Conservation (phyloP, 257 asterid genomes). For the Lantana camara region DNA sequence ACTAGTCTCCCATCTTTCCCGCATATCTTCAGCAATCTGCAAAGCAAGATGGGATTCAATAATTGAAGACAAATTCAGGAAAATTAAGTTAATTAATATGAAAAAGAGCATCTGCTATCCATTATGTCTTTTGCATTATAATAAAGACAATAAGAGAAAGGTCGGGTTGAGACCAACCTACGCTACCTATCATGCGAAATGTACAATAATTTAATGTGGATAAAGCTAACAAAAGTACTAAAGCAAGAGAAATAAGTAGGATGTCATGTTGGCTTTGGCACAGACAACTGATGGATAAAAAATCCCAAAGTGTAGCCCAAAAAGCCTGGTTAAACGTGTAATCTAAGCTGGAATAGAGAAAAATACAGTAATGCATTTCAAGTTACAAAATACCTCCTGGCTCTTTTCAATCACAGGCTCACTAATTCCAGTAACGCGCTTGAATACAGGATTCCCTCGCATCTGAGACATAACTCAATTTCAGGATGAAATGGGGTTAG, state of each 20-base stretch:
- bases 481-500: conserved; percentile 7
- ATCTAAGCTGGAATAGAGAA: conserved; percentile 1
- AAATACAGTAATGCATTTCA: conserved; percentile 6
- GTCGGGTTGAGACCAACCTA: not conserved
- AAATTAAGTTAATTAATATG: not conserved
- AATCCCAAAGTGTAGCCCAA: not conserved
- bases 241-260: too few relatives aligned
- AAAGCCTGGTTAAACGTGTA: not conserved
- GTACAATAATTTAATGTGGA: not conserved
- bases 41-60: conserved; percentile 22
- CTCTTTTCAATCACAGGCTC: conserved; percentile 83
- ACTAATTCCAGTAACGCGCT: conserved; percentile 66
- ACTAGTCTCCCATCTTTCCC: conserved; percentile 97
- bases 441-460: conserved; percentile 73
- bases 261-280: not conserved
- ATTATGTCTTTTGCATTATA: not conserved
- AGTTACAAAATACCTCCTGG: conserved; percentile 69
- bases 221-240: too few relatives aligned
- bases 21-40: conserved; percentile 90
- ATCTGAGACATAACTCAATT: conserved; percentile 47
- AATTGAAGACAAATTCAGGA: not conserved
- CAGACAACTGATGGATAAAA: not conserved
- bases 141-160: not conserved
- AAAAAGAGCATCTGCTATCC: not conserved
- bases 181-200: not conserved